These are phyloP conservation scores for Ogataea trehalophila DNA, from an alignment of 805 yeast species.

Conservation along the genomic window DNA sequence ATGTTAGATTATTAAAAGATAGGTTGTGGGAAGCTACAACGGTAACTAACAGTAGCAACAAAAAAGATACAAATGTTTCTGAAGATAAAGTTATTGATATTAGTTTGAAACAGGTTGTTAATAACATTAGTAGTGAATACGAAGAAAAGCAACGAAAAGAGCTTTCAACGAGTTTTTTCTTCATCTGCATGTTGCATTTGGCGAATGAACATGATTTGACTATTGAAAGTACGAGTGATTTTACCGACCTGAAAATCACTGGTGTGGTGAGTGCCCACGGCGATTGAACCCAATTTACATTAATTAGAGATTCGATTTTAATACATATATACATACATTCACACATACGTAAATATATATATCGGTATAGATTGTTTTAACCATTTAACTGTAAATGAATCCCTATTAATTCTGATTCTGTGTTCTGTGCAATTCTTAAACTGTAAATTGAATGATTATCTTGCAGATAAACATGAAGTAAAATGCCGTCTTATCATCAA, in stretches of 20 bases:
- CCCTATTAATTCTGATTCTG: too few species aligned
- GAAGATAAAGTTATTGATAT: conserved; percentile 3
- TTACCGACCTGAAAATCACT: conserved; percentile 17
- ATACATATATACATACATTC: too few species aligned
- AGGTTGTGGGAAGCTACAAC: conserved; percentile 62
- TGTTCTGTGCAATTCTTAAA: too few species aligned
- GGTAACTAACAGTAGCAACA: conserved; percentile 3
- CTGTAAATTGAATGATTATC: too few species aligned
- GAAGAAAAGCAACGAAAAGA: conserved; percentile 54
- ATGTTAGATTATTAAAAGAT: conserved; percentile 66
- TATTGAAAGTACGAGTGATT: conserved; percentile 42
- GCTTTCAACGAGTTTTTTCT: conserved; percentile 78
- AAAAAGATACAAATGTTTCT: neutral
- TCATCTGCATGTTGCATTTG: conserved; percentile 75
- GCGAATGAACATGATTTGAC: conserved; percentile 80
- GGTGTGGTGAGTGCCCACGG: neutral
- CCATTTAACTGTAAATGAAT: too few species aligned
- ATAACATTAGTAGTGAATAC: conserved; percentile 39
- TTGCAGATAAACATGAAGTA: too few species aligned
- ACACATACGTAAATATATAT: too few species aligned
- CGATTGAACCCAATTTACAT: neutral
- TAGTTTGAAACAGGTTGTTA: conserved; percentile 20
- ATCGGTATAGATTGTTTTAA: too few species aligned
- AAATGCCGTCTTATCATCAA: neutral
- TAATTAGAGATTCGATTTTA: too few species aligned